Evolutionary conservation across 148 eudicot species (phyloP).

Genomic region (Cornus kousa): DNA sequence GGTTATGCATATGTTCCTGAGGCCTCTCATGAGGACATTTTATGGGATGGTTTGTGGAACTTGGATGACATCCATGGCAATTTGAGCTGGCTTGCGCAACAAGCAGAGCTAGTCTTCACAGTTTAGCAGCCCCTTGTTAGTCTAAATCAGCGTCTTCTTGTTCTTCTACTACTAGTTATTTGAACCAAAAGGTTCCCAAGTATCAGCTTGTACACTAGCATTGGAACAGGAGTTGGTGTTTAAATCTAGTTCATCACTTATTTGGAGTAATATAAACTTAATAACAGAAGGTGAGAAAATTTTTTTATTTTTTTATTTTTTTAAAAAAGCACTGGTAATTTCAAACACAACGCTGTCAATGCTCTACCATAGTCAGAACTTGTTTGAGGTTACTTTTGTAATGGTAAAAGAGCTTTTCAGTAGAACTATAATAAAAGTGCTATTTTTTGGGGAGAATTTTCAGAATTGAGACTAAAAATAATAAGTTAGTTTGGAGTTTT

Average conservation of each 20-base stretch:
- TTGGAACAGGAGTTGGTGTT: background rate
- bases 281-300: too few relatives aligned
- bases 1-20: constrained; percentile 29
- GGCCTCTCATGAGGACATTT: constrained; percentile 34
- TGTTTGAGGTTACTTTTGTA: too few relatives aligned
- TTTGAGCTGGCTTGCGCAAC: constrained; percentile 25
- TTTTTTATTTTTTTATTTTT: too few relatives aligned
- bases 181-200: constrained; percentile 10
- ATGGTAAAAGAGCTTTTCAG: too few relatives aligned
- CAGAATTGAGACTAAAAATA: too few relatives aligned
- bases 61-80: constrained; percentile 50
- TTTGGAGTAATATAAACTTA: too few relatives aligned
- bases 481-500: too few relatives aligned
- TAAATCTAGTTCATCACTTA: background rate
- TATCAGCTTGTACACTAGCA: background rate
- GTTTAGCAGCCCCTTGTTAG: constrained; percentile 22
- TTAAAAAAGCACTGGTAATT: too few relatives aligned
- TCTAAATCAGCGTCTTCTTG: background rate
- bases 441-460: too few relatives aligned
- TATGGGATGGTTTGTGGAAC: constrained; percentile 65
- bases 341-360: too few relatives aligned
- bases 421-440: too few relatives aligned
- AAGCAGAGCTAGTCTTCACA: constrained; percentile 32
- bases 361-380: too few relatives aligned
- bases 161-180: background rate